These are phyloP conservation scores for Panicum miliaceum DNA, from an alignment of 176 grass and related monocot species.

Conservation along the genomic window DNA sequence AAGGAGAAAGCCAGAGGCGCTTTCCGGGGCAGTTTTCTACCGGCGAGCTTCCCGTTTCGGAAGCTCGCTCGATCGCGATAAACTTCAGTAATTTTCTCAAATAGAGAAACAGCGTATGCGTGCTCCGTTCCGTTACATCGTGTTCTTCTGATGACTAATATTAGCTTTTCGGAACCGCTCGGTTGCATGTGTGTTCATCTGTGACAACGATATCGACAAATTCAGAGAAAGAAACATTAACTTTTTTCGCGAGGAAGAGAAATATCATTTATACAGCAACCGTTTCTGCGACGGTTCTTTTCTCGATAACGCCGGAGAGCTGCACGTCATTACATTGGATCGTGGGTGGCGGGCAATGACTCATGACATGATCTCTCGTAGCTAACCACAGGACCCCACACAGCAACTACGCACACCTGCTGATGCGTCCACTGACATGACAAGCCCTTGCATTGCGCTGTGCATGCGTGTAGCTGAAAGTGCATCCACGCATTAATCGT, in stretches of 20 bases:
- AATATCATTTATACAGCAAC: too few species aligned
- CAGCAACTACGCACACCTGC: background rate
- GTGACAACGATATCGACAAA: too few species aligned
- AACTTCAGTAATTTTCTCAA: background rate
- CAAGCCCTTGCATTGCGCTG: conserved; percentile 8
- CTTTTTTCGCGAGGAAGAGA: too few species aligned
- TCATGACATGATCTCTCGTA: conserved; percentile 21
- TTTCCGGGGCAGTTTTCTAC: conserved; percentile 4
- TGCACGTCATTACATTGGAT: background rate
- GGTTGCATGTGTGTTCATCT: background rate
- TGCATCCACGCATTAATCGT: background rate
- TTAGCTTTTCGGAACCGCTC: background rate
- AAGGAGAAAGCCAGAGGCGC: background rate
- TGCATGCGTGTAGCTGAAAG: background rate
- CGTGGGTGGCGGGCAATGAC: conserved; percentile 19
- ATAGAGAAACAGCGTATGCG: background rate
- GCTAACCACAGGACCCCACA: conserved; percentile 8
- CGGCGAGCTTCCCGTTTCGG: conserved; percentile 29
- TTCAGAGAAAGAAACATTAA: too few species aligned
- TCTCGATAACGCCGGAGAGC: background rate
- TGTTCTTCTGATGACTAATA: background rate
- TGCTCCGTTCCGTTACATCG: background rate
- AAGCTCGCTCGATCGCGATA: conserved; percentile 9
- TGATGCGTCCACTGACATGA: conserved; percentile 12
- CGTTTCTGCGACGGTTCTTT: too few species aligned